A percentile compares a stretch with the other conserved stretches of the same genome.
Conservation (phyloP, 2,329 filamentous ascomycete species). For the Talaromyces rugulosus region DNA sequence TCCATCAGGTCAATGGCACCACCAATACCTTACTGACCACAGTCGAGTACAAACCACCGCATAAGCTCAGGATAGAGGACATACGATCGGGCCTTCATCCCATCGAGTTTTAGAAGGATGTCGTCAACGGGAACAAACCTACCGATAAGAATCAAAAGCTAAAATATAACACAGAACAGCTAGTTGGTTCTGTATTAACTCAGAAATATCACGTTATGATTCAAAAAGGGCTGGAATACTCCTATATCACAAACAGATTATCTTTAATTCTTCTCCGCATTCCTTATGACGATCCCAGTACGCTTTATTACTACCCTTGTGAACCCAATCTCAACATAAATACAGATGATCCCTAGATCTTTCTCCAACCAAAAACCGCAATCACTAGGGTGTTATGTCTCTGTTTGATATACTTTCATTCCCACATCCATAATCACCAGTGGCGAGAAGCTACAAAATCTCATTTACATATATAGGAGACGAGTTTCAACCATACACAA, state of each 20-base stretch:
- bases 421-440: slow-evolving; percentile 15
- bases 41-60: slow-evolving; percentile 18
- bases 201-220: slow-evolving; percentile 29
- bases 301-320: slow-evolving; percentile 25
- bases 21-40: slow-evolving; percentile 14
- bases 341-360: slow-evolving; percentile 4
- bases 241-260: slow-evolving; percentile 22
- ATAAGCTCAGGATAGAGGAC: slow-evolving; percentile 15
- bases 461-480: slow-evolving; percentile 19
- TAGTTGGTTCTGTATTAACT: slow-evolving; percentile 18
- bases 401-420: slow-evolving; percentile 15
- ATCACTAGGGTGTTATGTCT: slow-evolving; percentile 19
- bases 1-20: slow-evolving; percentile 15
- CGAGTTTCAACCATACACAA: slow-evolving; percentile 18
- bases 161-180: slow-evolving; percentile 5
- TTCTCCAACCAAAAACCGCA: slow-evolving; percentile 13
- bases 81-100: slow-evolving; percentile 17
- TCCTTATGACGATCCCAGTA: slow-evolving; percentile 19
- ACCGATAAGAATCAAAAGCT: slow-evolving; percentile 9
- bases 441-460: slow-evolving; percentile 18
- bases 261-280: slow-evolving; percentile 17
- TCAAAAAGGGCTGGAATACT: slow-evolving; percentile 24
- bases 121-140: slow-evolving; percentile 16
- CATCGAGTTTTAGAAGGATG: slow-evolving; percentile 18
- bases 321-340: slow-evolving; percentile 20